phyloP scores from a whole-genome alignment of 768 basidiomycete genomes.

The Favolaschia claudopus region DNA sequence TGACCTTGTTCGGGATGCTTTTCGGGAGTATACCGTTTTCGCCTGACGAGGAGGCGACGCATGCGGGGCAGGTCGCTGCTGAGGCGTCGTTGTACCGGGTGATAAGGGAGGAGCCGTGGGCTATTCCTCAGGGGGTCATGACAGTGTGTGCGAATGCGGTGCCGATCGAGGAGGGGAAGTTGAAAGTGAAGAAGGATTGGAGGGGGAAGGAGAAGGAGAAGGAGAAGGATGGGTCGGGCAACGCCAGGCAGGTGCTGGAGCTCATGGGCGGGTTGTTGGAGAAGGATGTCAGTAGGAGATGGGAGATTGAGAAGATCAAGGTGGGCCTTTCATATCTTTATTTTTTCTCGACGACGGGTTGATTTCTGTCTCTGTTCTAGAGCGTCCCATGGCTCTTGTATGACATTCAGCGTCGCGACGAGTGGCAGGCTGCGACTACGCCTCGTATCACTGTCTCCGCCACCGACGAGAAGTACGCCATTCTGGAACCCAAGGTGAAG shows the following conservation, averaged over 20 bases:
- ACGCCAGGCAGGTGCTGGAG: constrained; percentile 11
- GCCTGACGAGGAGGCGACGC: constrained; percentile 20
- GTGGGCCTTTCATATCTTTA: background rate
- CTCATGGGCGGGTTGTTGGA: constrained; percentile 5
- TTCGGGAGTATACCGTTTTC: constrained; percentile 87
- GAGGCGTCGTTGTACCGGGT: constrained; percentile 15
- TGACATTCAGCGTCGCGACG: constrained; percentile 11
- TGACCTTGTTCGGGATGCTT: constrained; percentile 93
- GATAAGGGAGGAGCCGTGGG: constrained; percentile 18
- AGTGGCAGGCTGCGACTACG: constrained; percentile 19
- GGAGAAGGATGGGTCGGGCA: background rate
- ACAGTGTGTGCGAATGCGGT: constrained; percentile 12
- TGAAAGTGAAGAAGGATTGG: too few relatives aligned
- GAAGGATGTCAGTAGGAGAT: constrained; percentile 7
- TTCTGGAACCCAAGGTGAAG: constrained; percentile 19
- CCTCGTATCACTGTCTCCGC: constrained; percentile 19
- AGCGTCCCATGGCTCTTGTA: constrained; percentile 16
- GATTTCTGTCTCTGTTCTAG: background rate
- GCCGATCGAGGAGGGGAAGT: background rate
- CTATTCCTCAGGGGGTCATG: background rate
- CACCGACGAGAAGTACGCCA: constrained; percentile 23
- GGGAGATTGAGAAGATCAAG: constrained; percentile 13
- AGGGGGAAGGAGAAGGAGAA: too few relatives aligned
- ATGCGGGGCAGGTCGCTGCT: background rate
- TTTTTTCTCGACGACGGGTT: too few relatives aligned